Base-by-base conservation (phyloP, 805 yeast species). In the Yarrowia divulgata region DNA sequence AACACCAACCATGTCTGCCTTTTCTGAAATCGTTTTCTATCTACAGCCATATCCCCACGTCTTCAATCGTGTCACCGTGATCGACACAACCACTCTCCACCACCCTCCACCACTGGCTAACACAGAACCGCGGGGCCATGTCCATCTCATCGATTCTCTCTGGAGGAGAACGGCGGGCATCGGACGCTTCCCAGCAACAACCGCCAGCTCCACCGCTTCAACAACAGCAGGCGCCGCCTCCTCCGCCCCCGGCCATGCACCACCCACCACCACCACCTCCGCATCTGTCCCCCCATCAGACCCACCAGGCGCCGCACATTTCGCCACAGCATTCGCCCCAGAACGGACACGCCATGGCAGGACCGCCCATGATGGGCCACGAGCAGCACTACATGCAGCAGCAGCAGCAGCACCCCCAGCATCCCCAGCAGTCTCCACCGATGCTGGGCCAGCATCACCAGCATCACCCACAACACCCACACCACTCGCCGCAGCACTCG, bases 81-180 rank as follows among this genome's bases (percentile, higher is more conserved):
- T 23, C 34, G 18, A 5, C 34, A 1, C n/a, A 4, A 1, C 13
- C 34, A 48, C 29, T 8, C n/a, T n/a, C n/a, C n/a, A n/a, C n/a
- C n/a, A n/a, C n/a, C n/a, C n/a, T n/a, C 19, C 54, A 6, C 16
- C 23, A 13, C 14, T 7, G 8, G 46, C 68, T 42, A 68, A 39
- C 58, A 8, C 48, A 54, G 63, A 40, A 34, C 50, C 68, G 40
- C 66, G 67, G 62, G 34, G 73, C 73, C 39, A 72, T 72, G 73
- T 69, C 73, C 40, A 72, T 72, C 19, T 72, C 73, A 8, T 63
- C 72, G 18, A 50, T 72, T 29, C 68, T 72, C 55, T 63, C 72
- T 48, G 64, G 60, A 2, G 60, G 60, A 54, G 60, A 57, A 42
- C 64, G 64, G 8, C 49, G 64, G 16, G 40, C 40, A 3, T 52